Evolutionary conservation across 306 rosid species (phyloP), one percentile per base, ranked within the genome.

Genomic region (Medicago ruthenica): DNA sequence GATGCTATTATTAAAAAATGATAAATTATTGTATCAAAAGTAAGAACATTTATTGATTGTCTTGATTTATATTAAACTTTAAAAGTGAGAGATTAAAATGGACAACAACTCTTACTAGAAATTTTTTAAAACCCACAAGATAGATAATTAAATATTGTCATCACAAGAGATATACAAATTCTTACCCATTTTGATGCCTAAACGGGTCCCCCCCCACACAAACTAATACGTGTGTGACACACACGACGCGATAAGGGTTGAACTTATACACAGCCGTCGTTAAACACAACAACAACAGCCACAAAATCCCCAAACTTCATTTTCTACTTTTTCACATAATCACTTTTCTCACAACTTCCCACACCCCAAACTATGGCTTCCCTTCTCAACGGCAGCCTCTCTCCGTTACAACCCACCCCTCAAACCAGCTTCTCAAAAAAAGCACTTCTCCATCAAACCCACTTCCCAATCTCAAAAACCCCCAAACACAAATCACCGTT

Each of bases 361-460:
- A 0, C 37, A 22, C 1, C 17, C 9, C 2, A 6, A 0, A 17
- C 82, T 84, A 93, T 93, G 98, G 87, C 96, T 37, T 88, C 97
- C 65, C 86, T 91, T 37, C 65, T 93, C 10, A 84, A 87, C 87
- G 87, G 90, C 12, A 83, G 88, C 20, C 80, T 93, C 66, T 84
- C 92, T 0, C 65, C 83, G 51, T 86, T 93, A 68, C 86, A 89
- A 53, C 83, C 90, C 53, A 65, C 75, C n/a, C n/a, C n/a, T 22
- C 54, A 90, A 54, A 17, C 63, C 34, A 84, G 81, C 4, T 79
- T 83, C 15, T 13, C 71, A 0, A 92, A 85, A 75, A 45, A 12
- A 45, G 5, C 51, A 13, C 79, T 63, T 21, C 45, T 80, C 2
- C 54, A 13, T 60, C 50, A 2, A 6, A 88, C 82, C 36, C 79